Evolutionary conservation across 169 alveolate genomes (phyloP).

Genomic region (Neospora caninum): DNA sequence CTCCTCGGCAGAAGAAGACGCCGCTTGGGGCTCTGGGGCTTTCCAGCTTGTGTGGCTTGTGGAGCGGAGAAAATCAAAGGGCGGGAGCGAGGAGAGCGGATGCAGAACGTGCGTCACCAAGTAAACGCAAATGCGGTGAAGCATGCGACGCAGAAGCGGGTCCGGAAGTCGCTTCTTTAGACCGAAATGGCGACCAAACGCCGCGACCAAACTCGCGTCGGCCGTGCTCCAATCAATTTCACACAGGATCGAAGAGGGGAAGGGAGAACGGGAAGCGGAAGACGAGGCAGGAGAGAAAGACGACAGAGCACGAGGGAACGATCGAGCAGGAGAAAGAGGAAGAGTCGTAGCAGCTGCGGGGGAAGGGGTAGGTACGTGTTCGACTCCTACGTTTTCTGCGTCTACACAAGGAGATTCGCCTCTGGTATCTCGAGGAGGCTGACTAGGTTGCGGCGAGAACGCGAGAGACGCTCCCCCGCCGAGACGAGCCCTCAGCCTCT

Average conservation of each 20-base stretch:
- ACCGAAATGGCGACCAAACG: not conserved
- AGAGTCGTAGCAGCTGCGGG: too few species aligned
- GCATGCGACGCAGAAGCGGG: not conserved
- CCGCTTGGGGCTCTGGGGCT: too few species aligned
- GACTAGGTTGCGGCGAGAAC: too few species aligned
- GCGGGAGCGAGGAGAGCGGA: conserved; percentile 14
- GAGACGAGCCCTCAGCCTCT: not conserved
- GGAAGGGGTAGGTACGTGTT: too few species aligned
- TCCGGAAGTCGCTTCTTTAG: not conserved
- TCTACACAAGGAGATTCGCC: not conserved
- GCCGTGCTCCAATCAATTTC: not conserved
- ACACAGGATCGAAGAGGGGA: not conserved
- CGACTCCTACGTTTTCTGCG: not conserved
- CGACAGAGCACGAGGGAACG: not conserved
- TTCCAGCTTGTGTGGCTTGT: too few species aligned
- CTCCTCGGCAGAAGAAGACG: too few species aligned
- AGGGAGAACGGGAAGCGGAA: not conserved
- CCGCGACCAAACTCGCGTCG: not conserved
- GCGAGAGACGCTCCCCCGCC: not conserved
- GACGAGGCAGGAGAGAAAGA: not conserved
- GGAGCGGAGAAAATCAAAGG: not conserved
- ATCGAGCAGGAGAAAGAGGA: too few species aligned
- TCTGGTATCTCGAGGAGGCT: not conserved
- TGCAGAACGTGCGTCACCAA: not conserved
- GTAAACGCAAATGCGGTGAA: not conserved